Base-by-base conservation (phyloP, 148 eudicot species). In the Silene conica region DNA sequence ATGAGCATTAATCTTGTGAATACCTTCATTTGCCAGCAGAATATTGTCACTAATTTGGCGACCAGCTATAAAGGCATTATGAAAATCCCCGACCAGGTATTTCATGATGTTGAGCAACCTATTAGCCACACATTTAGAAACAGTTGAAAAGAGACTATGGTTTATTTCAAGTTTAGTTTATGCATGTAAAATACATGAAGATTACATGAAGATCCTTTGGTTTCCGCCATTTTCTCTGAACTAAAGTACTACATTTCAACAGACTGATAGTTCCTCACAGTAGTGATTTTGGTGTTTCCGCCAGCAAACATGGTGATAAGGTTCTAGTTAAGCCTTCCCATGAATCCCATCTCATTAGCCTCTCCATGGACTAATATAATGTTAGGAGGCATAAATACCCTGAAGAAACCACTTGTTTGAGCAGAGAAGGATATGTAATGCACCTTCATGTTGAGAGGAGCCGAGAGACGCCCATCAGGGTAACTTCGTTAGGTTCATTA, bases 381-480 rank as follows among this genome's bases (percentile, higher is more conserved):
- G 82, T 93, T 93, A 1, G 98, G 97, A 56, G 97, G 98, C 95
- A 89, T 91, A 20, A 93, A 90, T 74, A 91, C 97, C 74, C 85
- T 88, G 76, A 93, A 74, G 82, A 93, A 93, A 12, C 86, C 60
- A 71, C 91, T 93, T 50, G 98, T 93, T 74, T 93, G 89, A 45
- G 90, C 98, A n/a, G 98, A 91, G 81, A 93, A 93, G 25, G 98
- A 93, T 56, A 93, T 93, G 81, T 93, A 93, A 81, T 88, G 91
- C 19, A 93, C 92, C 71, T 79, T 80, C 95, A 93, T 93, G 76
- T 93, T 89, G 20, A 93, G 87, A 74, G 98, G 95, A 63, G 92
- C 91, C 20, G 85, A 71, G 23, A 93, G 80, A 62, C 98, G 22
- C 85, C 89, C 88, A 89, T 92, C 10, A 89, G 92, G 59, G 95